These are phyloP conservation scores for Suillus sp. DNA, from an alignment of 768 basidiomycete species.

Conservation along the genomic window DNA sequence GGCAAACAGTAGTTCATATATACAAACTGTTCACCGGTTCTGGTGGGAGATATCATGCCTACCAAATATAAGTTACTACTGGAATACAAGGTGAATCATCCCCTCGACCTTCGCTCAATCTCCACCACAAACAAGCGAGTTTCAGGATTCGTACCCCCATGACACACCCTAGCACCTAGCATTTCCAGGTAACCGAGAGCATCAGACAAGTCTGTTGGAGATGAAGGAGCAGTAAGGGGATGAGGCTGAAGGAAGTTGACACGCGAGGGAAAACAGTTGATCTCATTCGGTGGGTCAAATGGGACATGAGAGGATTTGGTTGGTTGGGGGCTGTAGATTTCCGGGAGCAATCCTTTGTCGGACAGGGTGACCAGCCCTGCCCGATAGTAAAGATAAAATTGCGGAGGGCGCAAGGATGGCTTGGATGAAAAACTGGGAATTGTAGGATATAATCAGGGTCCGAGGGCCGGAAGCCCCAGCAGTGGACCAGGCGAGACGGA, in stretches of 20 bases:
- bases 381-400: no score
- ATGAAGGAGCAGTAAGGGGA: background rate
- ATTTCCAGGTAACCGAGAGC: slow-evolving; percentile 43
- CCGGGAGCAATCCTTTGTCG: slow-evolving; percentile 29
- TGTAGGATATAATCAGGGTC: slow-evolving; percentile 43
- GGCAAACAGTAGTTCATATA: background rate
- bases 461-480: background rate
- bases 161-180: slow-evolving; percentile 34
- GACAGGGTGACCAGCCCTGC: slow-evolving; percentile 39
- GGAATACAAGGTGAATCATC: background rate
- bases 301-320: slow-evolving; percentile 16
- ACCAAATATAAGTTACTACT: background rate
- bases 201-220: slow-evolving; percentile 8
- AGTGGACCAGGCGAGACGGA: background rate
- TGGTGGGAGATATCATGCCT: background rate
- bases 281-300: slow-evolving; percentile 10
- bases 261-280: slow-evolving; percentile 23
- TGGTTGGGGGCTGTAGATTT: slow-evolving; percentile 2
- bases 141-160: background rate
- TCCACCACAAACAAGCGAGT: background rate
- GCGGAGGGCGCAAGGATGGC: slow-evolving; percentile 48
- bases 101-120: background rate
- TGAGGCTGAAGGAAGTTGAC: slow-evolving; percentile 20
- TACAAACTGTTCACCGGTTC: background rate
- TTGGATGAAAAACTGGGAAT: slow-evolving; percentile 49